Evolutionary conservation across 495 filamentous ascomycete species (phyloP).

Genomic region (Xylaria longipes): DNA sequence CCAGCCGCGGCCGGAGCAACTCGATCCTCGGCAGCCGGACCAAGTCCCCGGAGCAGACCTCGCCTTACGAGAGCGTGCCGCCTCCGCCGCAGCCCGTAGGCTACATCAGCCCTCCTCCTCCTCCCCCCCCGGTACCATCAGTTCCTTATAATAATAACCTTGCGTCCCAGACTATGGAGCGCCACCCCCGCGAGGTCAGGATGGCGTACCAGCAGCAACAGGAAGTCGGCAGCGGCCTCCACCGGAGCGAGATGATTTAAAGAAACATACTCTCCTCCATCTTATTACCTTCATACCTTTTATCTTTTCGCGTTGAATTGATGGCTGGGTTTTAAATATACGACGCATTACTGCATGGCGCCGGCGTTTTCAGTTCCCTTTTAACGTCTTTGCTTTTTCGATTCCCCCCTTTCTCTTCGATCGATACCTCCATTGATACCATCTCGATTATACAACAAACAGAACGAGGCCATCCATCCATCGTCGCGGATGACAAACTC

Average conservation of each 20-base stretch:
- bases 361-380: conserved; percentile 33
- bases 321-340: conserved; percentile 25
- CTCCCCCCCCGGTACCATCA: conserved; percentile 12
- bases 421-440: conserved; percentile 35
- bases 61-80: conserved; percentile 65
- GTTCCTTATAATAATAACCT: neutral
- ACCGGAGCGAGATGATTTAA: conserved; percentile 56
- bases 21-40: conserved; percentile 41
- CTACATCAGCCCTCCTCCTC: conserved; percentile 20
- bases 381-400: too few species aligned
- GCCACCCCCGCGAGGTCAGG: conserved; percentile 50
- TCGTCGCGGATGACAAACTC: neutral
- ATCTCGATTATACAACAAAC: conserved; percentile 8
- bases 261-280: neutral
- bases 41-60: conserved; percentile 50
- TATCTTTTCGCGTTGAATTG: conserved; percentile 12
- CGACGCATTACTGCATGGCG: conserved; percentile 40
- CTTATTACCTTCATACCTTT: neutral
- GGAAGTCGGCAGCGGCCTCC: conserved; percentile 52
- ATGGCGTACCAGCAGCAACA: conserved; percentile 46
- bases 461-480: neutral
- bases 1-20: conserved; percentile 60
- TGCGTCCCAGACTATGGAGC: conserved; percentile 36
- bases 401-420: conserved; percentile 19
- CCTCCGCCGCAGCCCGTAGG: conserved; percentile 33